Percentiles rank a stretch among this genome's conserved stretches.
These are phyloP conservation scores for Pholiota conissans DNA, from an alignment of 768 basidiomycete species.

Conservation along the genomic window DNA sequence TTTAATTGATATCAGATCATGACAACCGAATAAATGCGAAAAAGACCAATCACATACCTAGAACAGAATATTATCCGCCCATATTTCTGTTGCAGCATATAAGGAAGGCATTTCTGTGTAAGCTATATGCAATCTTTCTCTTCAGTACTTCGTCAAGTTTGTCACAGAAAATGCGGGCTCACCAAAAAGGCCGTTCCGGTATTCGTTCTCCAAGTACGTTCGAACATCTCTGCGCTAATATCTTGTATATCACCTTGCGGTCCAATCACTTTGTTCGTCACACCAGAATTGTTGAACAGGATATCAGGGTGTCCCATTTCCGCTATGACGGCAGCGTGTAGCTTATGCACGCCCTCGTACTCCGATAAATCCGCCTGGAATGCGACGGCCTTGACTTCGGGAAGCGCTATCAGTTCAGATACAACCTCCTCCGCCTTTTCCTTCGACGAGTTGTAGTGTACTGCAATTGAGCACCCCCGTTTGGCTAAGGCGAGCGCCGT, in stretches of 20 bases:
- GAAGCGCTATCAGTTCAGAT: conserved; percentile 26
- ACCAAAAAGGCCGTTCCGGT: conserved; percentile 48
- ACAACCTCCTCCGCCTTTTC: conserved; percentile 40
- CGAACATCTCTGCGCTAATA: conserved; percentile 43
- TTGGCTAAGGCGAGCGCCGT: conserved; percentile 46
- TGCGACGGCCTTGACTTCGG: conserved; percentile 37
- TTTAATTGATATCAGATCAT: background rate
- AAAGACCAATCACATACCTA: conserved; percentile 29
- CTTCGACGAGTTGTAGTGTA: conserved; percentile 46
- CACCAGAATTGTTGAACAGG: conserved; percentile 52
- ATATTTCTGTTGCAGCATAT: conserved; percentile 49
- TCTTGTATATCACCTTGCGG: conserved; percentile 45
- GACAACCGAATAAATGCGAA: background rate
- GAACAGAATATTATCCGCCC: conserved; percentile 54
- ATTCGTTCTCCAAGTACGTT: conserved; percentile 49
- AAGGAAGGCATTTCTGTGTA: conserved; percentile 49
- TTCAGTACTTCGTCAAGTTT: background rate
- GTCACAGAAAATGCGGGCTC: conserved; percentile 10
- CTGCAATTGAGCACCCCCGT: conserved; percentile 46
- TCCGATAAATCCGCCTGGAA: conserved; percentile 49
- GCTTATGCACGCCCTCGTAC: conserved; percentile 43
- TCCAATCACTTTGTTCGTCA: conserved; percentile 40
- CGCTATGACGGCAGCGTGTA: conserved; percentile 43
- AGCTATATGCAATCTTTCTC: conserved; percentile 29
- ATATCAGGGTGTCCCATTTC: conserved; percentile 49